Conservation (phyloP, 1,284 basidiomycete species). For the Calocybe gambosa region DNA sequence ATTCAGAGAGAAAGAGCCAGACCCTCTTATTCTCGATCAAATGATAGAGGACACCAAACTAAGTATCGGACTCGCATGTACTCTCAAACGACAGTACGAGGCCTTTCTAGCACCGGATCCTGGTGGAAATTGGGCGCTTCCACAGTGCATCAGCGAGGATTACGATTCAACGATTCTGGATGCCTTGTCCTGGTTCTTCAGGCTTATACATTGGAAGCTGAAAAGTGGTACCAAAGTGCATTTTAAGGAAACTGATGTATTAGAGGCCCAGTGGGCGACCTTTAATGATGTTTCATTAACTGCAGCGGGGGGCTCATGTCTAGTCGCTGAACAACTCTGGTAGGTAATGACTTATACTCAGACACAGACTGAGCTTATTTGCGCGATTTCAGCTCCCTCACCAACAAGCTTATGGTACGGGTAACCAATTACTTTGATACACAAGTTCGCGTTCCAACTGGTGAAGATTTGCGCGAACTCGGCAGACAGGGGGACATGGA, state of each 20-base stretch:
- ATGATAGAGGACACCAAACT: conserved; percentile 92
- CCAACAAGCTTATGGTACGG: conserved; percentile 85
- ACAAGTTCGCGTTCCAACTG: conserved; percentile 77
- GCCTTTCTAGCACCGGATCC: conserved; percentile 84
- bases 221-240: conserved; percentile 91
- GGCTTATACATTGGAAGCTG: conserved; percentile 91
- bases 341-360: conserved; percentile 27
- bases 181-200: conserved; percentile 89
- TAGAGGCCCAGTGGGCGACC: conserved; percentile 96
- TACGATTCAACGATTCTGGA: conserved; percentile 90
- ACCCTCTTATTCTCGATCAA: conserved; percentile 91
- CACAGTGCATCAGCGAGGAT: conserved; percentile 80
- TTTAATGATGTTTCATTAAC: conserved; percentile 91
- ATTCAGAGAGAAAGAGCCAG: conserved; percentile 68
- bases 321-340: conserved; percentile 96
- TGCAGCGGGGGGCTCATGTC: conserved; percentile 81
- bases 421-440: conserved; percentile 93
- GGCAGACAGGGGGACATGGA: conserved; percentile 17
- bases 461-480: conserved; percentile 26
- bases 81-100: conserved; percentile 92
- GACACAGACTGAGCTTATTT: conserved; percentile 1
- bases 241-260: conserved; percentile 96
- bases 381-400: conserved; percentile 56
- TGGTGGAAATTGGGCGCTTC: conserved; percentile 84
- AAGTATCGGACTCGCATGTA: conserved; percentile 89